phyloP scores from a whole-genome alignment of 2,329 filamentous ascomycete genomes.

The Apiospora pterosperma region DNA sequence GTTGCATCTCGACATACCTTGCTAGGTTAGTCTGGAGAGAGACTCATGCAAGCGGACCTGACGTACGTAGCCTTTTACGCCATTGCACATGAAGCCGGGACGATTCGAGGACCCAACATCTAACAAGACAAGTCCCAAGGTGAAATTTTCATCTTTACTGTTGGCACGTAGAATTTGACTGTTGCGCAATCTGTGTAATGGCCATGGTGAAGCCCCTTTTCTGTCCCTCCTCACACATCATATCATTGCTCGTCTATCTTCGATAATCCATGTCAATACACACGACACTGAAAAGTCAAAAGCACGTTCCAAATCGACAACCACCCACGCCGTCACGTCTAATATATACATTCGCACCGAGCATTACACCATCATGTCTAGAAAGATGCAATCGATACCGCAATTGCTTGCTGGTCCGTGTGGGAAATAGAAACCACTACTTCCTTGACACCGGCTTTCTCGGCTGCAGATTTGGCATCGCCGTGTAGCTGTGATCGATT shows the following conservation, averaged over 20 bases:
- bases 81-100: background rate
- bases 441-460: conserved; percentile 80
- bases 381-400: conserved; percentile 73
- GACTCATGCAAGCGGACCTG: background rate
- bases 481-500: conserved; percentile 69
- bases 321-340: background rate
- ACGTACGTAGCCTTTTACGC: too few species aligned
- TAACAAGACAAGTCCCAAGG: background rate
- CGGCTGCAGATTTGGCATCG: conserved; percentile 77
- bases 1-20: background rate
- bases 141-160: background rate
- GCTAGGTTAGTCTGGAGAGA: background rate
- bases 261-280: background rate
- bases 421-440: conserved; percentile 95
- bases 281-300: background rate
- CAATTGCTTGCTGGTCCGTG: conserved; percentile 89
- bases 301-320: background rate
- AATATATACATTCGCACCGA: conserved; percentile 1
- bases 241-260: background rate
- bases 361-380: background rate
- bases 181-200: background rate
- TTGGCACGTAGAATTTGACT: background rate
- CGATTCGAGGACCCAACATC: too few species aligned
- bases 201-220: background rate
- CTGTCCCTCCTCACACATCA: background rate